Evolutionary conservation across 192 early-diverging fungal genomes (phyloP), one percentile per base, ranked within the genome.

Genomic region (Podila minutissima): DNA sequence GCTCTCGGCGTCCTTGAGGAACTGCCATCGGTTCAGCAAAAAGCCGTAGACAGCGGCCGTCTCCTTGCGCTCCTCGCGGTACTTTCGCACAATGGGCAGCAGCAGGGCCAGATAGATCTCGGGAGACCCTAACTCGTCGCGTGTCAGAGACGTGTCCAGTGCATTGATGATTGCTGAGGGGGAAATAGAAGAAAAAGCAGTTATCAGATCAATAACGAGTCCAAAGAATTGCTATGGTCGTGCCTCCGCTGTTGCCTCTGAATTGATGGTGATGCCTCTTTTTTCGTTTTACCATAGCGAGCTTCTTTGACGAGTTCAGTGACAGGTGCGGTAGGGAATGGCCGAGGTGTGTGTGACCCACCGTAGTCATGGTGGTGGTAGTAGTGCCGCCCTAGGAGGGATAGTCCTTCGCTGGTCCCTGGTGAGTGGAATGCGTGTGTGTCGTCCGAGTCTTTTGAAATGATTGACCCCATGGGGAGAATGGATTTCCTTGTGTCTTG

Each of bases 51-150:
- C 83, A 9, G 77, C 72, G 2, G 83, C 83, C 7, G 74, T 74
- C 46, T 85, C 77, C 61, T 64, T 68, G 20, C 74, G 28, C 13
- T 75, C 74, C 64, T 75, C 74, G 17, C 83, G 67, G 19, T 82
- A 71, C 46, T 58, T 76, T 20, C 76, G 61, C 19, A 85, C 77
- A 24, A 85, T 82, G 11, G 83, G 83, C 22, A 69, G 49, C 26
- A 85, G 26, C 11, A 85, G 50, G 3, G 70, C 64, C 37, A 85
- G 49, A 51, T 85, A 73, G 62, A 85, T 85, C 29, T 82, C 78
- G n/a, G 78, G 83, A 13, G 74, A 75, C n/a, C 69, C 71, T 12
- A 83, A 49, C 29, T 73, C 71, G 19, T 71, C 62, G 5, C 74
- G 70, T 8, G 82, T 73, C 19, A 83, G 62, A 5, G 74, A 73